Percentiles rank a stretch among this genome's conserved stretches.
Conservation (phyloP, 192 early-diverging fungal genomes). For the Coemansia sp. region DNA sequence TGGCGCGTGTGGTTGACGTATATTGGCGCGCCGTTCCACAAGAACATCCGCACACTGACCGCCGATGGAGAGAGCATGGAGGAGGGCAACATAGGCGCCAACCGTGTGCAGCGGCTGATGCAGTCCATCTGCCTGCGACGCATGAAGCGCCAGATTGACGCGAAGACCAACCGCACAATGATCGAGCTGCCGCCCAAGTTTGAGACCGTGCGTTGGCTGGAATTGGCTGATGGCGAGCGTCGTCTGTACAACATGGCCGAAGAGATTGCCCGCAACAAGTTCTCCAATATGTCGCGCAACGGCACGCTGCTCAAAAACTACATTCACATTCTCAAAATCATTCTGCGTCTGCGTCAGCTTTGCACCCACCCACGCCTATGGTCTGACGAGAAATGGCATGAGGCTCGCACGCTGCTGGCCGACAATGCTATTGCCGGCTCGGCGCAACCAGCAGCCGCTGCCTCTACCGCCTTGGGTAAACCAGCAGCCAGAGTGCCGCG, state of each 20-base stretch:
- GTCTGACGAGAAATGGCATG: conserved; percentile 51
- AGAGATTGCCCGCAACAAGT: conserved; percentile 66
- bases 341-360: conserved; percentile 64
- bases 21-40: conserved; percentile 73
- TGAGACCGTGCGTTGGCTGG: conserved; percentile 61
- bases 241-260: conserved; percentile 69
- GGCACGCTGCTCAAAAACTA: conserved; percentile 70
- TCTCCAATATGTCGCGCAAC: conserved; percentile 56
- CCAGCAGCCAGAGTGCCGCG: too few relatives aligned
- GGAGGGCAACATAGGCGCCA: conserved; percentile 38
- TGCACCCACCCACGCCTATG: conserved; percentile 64
- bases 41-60: conserved; percentile 46
- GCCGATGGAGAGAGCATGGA: conserved; percentile 11
- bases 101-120: conserved; percentile 51
- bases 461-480: neutral
- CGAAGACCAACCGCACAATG: conserved; percentile 71
- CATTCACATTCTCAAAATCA: conserved; percentile 58
- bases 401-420: conserved; percentile 30
- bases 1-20: conserved; percentile 75
- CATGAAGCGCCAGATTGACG: conserved; percentile 76
- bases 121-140: conserved; percentile 66
- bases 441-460: neutral
- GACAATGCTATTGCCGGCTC: conserved; percentile 21
- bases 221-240: conserved; percentile 63
- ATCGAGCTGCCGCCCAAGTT: conserved; percentile 70